A percentile compares a stretch with the other conserved stretches of the same genome.
Conservation (phyloP, 2,329 filamentous ascomycete species). For the Hypocreales sp. region DNA sequence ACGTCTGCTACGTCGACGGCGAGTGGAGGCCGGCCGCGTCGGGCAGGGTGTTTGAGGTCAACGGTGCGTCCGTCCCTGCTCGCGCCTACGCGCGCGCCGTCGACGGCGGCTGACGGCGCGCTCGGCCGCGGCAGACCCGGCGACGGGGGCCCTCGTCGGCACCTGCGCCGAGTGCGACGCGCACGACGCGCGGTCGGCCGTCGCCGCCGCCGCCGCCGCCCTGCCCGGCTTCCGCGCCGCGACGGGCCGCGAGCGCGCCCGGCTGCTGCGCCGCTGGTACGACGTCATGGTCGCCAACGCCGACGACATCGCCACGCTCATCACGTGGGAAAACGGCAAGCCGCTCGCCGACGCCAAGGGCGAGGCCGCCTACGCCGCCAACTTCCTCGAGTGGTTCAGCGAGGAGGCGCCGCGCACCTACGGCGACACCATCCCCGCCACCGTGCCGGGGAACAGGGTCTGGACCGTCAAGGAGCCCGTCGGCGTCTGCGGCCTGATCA, state of each 20-base stretch:
- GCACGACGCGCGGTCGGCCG: slow-evolving; percentile 65
- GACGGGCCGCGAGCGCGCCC: slow-evolving; percentile 60
- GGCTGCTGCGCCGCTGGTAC: slow-evolving; percentile 67
- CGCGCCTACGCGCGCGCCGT: neutral
- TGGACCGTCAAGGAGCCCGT: slow-evolving; percentile 72
- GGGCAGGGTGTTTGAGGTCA: slow-evolving; percentile 82
- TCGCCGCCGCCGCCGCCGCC: slow-evolving; percentile 66
- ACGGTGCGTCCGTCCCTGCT: slow-evolving; percentile 29
- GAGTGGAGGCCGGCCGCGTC: slow-evolving; percentile 79
- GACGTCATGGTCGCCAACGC: slow-evolving; percentile 64
- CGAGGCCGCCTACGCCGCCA: slow-evolving; percentile 57
- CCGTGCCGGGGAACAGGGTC: slow-evolving; percentile 56
- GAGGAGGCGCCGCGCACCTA: slow-evolving; percentile 63
- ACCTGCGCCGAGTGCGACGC: slow-evolving; percentile 72
- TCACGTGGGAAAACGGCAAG: slow-evolving; percentile 87
- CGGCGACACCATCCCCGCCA: slow-evolving; percentile 60
- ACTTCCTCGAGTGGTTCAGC: slow-evolving; percentile 69
- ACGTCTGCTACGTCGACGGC: slow-evolving; percentile 77
- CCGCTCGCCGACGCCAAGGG: slow-evolving; percentile 59
- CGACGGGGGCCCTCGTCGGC: slow-evolving; percentile 66
- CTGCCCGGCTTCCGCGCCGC: slow-evolving; percentile 54
- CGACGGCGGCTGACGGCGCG: neutral
- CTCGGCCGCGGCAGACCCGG: slow-evolving; percentile 45
- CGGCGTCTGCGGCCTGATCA: slow-evolving; percentile 70
- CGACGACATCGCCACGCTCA: slow-evolving; percentile 67